Evolutionary conservation across 768 basidiomycete species (phyloP).

Genomic region (Candolleomyces eurysporus): DNA sequence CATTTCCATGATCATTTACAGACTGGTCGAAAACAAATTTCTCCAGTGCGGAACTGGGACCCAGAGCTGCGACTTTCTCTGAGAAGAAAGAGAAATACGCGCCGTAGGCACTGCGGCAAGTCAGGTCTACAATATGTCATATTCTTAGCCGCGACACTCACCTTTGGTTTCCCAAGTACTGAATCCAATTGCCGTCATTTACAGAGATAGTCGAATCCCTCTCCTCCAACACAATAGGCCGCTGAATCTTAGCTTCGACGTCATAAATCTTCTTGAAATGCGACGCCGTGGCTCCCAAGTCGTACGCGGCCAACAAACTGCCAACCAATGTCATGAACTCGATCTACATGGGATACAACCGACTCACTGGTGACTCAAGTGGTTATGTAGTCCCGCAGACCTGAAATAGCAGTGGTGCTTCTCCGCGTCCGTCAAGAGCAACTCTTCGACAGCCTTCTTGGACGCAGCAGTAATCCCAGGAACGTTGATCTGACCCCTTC

Average conservation of each 20-base stretch:
- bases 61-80: slow-evolving; percentile 32
- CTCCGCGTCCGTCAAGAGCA: slow-evolving; percentile 48
- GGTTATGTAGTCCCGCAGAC: slow-evolving; percentile 47
- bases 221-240: slow-evolving; percentile 37
- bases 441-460: slow-evolving; percentile 38
- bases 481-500: slow-evolving; percentile 41
- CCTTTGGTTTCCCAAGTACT: slow-evolving; percentile 49
- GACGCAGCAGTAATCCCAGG: slow-evolving; percentile 45
- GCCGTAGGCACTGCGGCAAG: slow-evolving; percentile 32
- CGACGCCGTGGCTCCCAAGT: slow-evolving; percentile 47
- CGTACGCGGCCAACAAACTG: slow-evolving; percentile 55
- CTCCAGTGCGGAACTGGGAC: slow-evolving; percentile 41
- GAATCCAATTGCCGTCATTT: slow-evolving; percentile 44
- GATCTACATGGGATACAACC: neutral
- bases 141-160: slow-evolving; percentile 18
- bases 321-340: neutral
- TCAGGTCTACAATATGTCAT: neutral
- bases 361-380: slow-evolving; percentile 57
- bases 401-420: slow-evolving; percentile 51
- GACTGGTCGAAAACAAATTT: slow-evolving; percentile 42
- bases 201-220: slow-evolving; percentile 34
- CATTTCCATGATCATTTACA: slow-evolving; percentile 28
- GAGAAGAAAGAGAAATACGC: slow-evolving; percentile 40
- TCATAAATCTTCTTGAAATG: slow-evolving; percentile 51
- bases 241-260: slow-evolving; percentile 32